Percentiles rank a stretch among this genome's conserved stretches.
Evolutionary conservation across 306 rosid species (phyloP).

Genomic region (Luffa acutangula): DNA sequence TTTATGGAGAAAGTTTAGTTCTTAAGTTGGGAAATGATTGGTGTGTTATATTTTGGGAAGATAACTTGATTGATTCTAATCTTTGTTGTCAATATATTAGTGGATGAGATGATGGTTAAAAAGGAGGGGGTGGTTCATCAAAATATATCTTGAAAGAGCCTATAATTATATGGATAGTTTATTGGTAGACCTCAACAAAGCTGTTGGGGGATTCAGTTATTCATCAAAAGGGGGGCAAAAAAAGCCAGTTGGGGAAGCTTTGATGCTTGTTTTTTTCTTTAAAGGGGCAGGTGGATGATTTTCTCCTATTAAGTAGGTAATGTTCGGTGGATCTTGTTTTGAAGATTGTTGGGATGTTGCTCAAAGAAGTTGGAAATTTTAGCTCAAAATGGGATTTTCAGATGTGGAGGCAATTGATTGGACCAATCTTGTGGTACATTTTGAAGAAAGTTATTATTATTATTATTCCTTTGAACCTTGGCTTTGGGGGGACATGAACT

Average conservation of each 20-base stretch:
- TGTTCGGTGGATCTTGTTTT: too few species aligned
- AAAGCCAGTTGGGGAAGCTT: too few species aligned
- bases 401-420: not conserved
- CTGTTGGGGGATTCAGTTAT: too few species aligned
- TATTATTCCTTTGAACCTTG: not conserved
- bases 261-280: too few species aligned
- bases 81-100: not conserved
- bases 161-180: not conserved
- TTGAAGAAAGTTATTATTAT: not conserved
- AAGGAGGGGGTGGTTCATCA: not conserved
- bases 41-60: not conserved
- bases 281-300: too few species aligned
- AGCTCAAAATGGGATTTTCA: not conserved
- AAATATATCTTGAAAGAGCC: not conserved
- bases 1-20: not conserved
- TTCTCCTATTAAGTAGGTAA: too few species aligned
- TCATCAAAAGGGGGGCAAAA: too few species aligned
- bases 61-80: not conserved
- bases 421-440: not conserved
- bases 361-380: not conserved
- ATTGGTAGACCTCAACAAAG: too few species aligned
- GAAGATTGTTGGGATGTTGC: not conserved
- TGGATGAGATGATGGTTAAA: not conserved
- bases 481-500: not conserved
- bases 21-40: not conserved